A percentile compares a stretch with the other conserved stretches of the same genome.
Conservation (phyloP, 768 basidiomycete genomes). For the Suillus variegatus region DNA sequence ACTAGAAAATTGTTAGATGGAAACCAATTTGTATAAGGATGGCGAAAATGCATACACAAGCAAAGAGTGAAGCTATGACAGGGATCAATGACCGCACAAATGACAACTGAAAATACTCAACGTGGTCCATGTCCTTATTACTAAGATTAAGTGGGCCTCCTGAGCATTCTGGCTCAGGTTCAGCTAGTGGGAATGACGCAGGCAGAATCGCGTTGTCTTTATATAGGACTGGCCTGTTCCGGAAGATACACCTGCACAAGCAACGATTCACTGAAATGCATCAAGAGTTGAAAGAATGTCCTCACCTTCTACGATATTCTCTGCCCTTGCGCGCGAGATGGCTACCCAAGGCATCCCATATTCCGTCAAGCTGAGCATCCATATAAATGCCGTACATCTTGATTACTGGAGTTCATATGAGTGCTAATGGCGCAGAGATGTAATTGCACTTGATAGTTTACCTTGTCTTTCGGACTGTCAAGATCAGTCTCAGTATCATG, state of each 20-base stretch:
- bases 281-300: background rate
- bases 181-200: constrained; percentile 49
- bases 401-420: constrained; percentile 35
- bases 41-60: constrained; percentile 46
- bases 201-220: constrained; percentile 50
- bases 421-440: background rate
- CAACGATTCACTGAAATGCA: background rate
- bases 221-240: constrained; percentile 33
- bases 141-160: constrained; percentile 36
- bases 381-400: constrained; percentile 53
- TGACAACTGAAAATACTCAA: constrained; percentile 19
- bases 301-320: constrained; percentile 55
- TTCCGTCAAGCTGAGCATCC: constrained; percentile 45
- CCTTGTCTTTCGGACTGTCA: constrained; percentile 42
- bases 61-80: constrained; percentile 52
- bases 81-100: background rate
- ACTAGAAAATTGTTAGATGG: constrained; percentile 45
- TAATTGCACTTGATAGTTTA: constrained; percentile 10
- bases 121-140: constrained; percentile 50
- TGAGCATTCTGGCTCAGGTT: constrained; percentile 19
- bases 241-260: constrained; percentile 46
- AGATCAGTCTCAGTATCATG: background rate
- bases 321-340: constrained; percentile 46
- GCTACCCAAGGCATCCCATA: constrained; percentile 48
- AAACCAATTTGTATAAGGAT: constrained; percentile 8